These are phyloP conservation scores for Paecilomyces fulvus DNA, from an alignment of 2,329 filamentous ascomycete species.

Conservation along the genomic window DNA sequence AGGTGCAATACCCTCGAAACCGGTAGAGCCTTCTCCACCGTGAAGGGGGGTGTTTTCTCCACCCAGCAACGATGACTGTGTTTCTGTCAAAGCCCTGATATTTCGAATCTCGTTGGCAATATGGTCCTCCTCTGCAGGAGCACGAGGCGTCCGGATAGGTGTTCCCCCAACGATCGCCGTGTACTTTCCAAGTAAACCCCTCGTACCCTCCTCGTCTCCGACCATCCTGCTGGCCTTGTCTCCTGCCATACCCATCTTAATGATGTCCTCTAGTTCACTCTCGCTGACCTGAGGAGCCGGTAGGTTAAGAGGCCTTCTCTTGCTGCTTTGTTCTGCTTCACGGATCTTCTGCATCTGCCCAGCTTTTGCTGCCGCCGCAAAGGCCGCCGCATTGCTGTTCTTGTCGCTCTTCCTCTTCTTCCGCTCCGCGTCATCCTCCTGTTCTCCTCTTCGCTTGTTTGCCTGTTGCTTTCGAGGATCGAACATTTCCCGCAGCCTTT, in stretches of 20 bases:
- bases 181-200: conserved; percentile 82
- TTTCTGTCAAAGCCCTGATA: conserved; percentile 83
- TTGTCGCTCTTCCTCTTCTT: conserved; percentile 89
- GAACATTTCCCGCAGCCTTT: conserved; percentile 73
- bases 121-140: conserved; percentile 84
- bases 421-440: conserved; percentile 67
- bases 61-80: conserved; percentile 84
- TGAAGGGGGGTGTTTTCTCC: conserved; percentile 88
- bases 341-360: conserved; percentile 90
- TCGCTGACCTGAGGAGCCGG: conserved; percentile 90
- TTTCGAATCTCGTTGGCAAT: conserved; percentile 96
- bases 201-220: conserved; percentile 69
- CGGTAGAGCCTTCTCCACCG: conserved; percentile 72
- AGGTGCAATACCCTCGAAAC: conserved; percentile 77
- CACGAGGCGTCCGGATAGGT: conserved; percentile 85
- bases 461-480: conserved; percentile 87
- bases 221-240: conserved; percentile 73
- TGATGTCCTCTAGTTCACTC: conserved; percentile 87
- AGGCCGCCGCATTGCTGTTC: conserved; percentile 62
- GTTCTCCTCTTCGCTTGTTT: conserved; percentile 88
- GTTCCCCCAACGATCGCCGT: conserved; percentile 69
- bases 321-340: conserved; percentile 95
- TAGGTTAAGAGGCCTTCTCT: conserved; percentile 71
- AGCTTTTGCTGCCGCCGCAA: conserved; percentile 82
- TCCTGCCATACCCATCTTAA: conserved; percentile 95